A percentile compares a stretch with the other conserved stretches of the same genome.
Evolutionary conservation across 225 moss, liverwort and hornwort species (phyloP).

Genomic region (Pleurozium schreberi): DNA sequence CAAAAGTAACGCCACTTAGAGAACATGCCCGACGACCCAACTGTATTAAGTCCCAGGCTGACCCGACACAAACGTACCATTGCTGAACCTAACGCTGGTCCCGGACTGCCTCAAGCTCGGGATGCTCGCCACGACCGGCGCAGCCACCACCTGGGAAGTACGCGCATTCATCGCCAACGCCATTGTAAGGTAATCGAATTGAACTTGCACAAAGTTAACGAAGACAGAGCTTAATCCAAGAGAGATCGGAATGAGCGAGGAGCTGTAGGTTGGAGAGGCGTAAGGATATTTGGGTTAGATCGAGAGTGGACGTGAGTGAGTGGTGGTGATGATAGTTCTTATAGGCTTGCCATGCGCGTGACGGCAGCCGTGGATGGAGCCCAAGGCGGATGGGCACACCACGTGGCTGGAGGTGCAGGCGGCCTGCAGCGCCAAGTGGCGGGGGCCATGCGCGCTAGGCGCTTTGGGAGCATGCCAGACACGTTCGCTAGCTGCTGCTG

Average conservation of each 20-base stretch:
- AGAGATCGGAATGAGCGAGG: neutral
- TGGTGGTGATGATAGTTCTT: neutral
- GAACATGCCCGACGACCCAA: neutral
- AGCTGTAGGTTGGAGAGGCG: neutral
- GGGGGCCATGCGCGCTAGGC: neutral
- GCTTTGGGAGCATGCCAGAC: constrained; percentile 19
- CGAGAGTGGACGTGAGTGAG: too few relatives aligned
- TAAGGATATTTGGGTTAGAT: neutral
- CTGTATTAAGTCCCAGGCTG: neutral
- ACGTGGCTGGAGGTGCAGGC: neutral
- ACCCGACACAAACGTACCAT: neutral
- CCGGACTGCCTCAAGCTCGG: neutral
- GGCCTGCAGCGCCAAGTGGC: neutral
- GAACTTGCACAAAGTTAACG: neutral
- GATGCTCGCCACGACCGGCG: neutral
- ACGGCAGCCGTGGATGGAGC: constrained; percentile 2
- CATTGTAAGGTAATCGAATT: neutral
- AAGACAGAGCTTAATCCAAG: too few relatives aligned
- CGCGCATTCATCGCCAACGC: neutral
- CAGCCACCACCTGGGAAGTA: neutral
- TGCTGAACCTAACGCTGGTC: neutral
- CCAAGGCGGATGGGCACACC: neutral
- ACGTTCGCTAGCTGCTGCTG: neutral
- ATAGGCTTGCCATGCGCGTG: neutral
- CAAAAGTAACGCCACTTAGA: neutral